A percentile compares a stretch with the other conserved stretches of the same genome.
Evolutionary conservation across 1,284 basidiomycete species (phyloP).

Genomic region (Athelia sp.): DNA sequence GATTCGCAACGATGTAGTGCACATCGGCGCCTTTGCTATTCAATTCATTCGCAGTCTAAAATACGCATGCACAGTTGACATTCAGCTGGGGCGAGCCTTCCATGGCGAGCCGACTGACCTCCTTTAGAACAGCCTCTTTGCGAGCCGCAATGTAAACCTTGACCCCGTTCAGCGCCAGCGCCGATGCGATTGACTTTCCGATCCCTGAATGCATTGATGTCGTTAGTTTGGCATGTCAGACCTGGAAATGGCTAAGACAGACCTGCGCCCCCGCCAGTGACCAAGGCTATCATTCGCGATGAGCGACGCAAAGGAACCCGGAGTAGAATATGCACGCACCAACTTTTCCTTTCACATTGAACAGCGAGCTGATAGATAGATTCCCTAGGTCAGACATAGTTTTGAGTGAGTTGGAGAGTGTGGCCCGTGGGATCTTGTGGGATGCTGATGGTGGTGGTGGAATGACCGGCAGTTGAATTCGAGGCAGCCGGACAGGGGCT

Average conservation of each 20-base stretch:
- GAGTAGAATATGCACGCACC: constrained; percentile 34
- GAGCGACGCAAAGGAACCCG: not conserved
- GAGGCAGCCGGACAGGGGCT: not conserved
- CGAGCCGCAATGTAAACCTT: constrained; percentile 84
- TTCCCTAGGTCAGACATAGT: constrained; percentile 32
- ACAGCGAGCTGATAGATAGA: constrained; percentile 56
- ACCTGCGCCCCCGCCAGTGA: constrained; percentile 74
- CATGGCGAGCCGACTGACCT: constrained; percentile 37
- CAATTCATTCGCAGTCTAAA: constrained; percentile 54
- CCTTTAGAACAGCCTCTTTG: constrained; percentile 73
- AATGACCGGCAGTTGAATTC: not conserved
- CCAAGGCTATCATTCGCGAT: constrained; percentile 45
- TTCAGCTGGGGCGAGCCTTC: not conserved
- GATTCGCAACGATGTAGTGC: constrained; percentile 69
- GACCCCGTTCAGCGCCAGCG: constrained; percentile 78
- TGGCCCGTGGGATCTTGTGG: too few relatives aligned
- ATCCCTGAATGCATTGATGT: constrained; percentile 38
- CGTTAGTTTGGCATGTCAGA: too few relatives aligned
- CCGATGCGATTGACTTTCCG: constrained; percentile 77
- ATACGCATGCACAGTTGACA: not conserved
- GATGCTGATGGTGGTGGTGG: not conserved
- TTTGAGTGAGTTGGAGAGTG: not conserved
- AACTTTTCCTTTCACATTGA: constrained; percentile 72
- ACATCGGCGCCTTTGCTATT: constrained; percentile 56
- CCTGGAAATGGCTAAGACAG: too few relatives aligned